Base-by-base conservation (phyloP, 2,329 filamentous ascomycete species). In the Periconia macrospinosa region DNA sequence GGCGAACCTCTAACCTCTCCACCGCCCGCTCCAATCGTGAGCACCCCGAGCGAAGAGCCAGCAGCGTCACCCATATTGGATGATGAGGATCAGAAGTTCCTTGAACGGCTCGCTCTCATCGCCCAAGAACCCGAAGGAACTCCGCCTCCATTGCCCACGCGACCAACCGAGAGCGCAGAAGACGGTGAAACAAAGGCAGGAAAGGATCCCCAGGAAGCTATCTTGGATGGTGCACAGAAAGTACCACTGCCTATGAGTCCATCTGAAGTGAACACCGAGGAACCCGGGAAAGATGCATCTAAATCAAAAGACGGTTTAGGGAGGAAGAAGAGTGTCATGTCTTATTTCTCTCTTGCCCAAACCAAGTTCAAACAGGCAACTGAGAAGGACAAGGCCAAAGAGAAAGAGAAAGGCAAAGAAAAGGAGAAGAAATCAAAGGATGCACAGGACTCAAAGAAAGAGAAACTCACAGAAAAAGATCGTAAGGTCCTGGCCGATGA, bases 71-170 rank as follows among this genome's bases (percentile, higher is more conserved):
- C 78, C 6, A 78, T 86, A 2, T 67, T 86, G n/a, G 83, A 81
- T 17, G 78, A 82, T n/a, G 83, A 85, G 62, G 84, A 87, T 56
- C 81, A 86, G 60, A 75, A 78, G 49, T 86, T 86, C 60, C 70
- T 86, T 33, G 74, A 78, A 50, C 73, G 74, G 33, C 78, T 85
- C 30, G 79, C 79, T 2, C 75, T 78, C 8, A 75, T 79, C 35
- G 72, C 76, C 17, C 67, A 72, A 46, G 72, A 74, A 55, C 69
- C 70, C 11, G 71, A 74, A 56, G 65, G 69, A 35, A 63, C 72
- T 3, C 73, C 76, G 1, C 76, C 77, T n/a, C 75, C 76, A 13
- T 68, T 78, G 8, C 76, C 77, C 9, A 65, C 63, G 10, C 66
- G 71, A 30, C 72, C 70, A 5, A 65, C 61, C 3, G 67, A 70